phyloP scores from a whole-genome alignment of 805 yeast species.

The Saccharomyces eubayanus region DNA sequence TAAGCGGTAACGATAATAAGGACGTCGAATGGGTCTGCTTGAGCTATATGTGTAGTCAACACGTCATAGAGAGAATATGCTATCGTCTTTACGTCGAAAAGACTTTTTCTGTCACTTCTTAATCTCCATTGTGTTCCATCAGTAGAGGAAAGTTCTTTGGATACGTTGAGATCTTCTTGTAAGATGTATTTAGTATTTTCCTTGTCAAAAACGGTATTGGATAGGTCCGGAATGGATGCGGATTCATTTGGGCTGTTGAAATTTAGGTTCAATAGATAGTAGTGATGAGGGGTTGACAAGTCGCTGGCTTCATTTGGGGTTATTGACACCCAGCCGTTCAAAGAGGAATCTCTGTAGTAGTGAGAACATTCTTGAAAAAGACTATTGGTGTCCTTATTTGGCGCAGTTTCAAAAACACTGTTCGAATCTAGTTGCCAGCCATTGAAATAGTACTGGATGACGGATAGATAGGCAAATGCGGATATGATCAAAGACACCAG shows the following conservation, averaged over 20 bases:
- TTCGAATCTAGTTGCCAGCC: slow-evolving; percentile 31
- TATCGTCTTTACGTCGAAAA: slow-evolving; percentile 50
- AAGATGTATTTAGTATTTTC: slow-evolving; percentile 20
- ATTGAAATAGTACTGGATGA: slow-evolving; percentile 55
- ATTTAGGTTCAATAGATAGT: slow-evolving; percentile 24
- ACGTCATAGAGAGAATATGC: slow-evolving; percentile 35
- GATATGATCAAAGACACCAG: slow-evolving; percentile 65
- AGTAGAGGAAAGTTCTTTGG: slow-evolving; percentile 16
- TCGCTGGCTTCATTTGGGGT: slow-evolving; percentile 14
- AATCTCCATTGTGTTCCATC: slow-evolving; percentile 54
- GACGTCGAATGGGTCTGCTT: slow-evolving; percentile 83
- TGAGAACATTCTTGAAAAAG: slow-evolving; percentile 23
- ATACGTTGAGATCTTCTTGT: slow-evolving; percentile 15
- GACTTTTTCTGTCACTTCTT: slow-evolving; percentile 44
- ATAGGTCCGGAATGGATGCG: slow-evolving; percentile 15
- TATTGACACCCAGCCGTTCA: slow-evolving; percentile 16
- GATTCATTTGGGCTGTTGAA: slow-evolving; percentile 16
- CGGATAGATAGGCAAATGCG: slow-evolving; percentile 69
- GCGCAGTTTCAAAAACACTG: slow-evolving; percentile 10
- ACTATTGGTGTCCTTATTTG: slow-evolving; percentile 11
- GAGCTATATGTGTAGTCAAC: slow-evolving; percentile 41
- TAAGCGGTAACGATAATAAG: slow-evolving; percentile 73
- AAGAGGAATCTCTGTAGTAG: slow-evolving; percentile 16
- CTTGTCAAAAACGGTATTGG: slow-evolving; percentile 25
- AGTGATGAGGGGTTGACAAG: slow-evolving; percentile 18